These are phyloP conservation scores for Gossypioides kirkii DNA, from an alignment of 345 rosid species.

Conservation along the genomic window DNA sequence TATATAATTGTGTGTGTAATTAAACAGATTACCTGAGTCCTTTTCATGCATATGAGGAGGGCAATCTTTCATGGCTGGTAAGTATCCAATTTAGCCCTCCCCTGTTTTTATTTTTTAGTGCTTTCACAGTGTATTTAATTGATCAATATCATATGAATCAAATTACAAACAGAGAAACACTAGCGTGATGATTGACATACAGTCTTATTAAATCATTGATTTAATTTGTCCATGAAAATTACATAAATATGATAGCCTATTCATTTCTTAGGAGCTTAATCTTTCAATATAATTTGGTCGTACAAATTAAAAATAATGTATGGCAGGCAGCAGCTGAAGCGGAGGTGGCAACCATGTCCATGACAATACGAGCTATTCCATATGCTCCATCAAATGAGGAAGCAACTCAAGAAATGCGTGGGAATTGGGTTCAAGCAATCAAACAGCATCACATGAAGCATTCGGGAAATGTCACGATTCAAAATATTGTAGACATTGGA, in stretches of 20 bases:
- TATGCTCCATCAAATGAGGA: conserved; percentile 40
- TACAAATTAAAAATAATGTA: not conserved
- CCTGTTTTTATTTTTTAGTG: too few species aligned
- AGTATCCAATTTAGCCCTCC: conserved; percentile 13
- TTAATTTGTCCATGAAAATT: too few species aligned
- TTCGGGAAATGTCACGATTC: conserved; percentile 28
- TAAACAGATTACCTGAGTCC: conserved; percentile 55
- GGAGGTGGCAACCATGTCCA: conserved; percentile 54
- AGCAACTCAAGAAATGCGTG: conserved; percentile 45
- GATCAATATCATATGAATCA: too few species aligned
- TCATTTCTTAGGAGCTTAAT: too few species aligned
- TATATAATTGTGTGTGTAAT: not conserved
- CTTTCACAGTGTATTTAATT: too few species aligned
- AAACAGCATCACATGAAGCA: conserved; percentile 39
- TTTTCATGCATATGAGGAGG: conserved; percentile 71
- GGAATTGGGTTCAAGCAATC: conserved; percentile 50
- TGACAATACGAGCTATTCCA: conserved; percentile 47
- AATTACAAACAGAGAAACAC: too few species aligned
- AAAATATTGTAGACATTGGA: conserved; percentile 55
- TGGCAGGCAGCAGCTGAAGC: conserved; percentile 74
- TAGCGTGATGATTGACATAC: too few species aligned
- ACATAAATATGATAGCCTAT: too few species aligned
- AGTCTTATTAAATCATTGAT: too few species aligned
- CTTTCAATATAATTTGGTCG: too few species aligned
- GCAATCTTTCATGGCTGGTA: conserved; percentile 67